These are phyloP conservation scores for Amanita exitialis DNA, from an alignment of 768 basidiomycete species.

Conservation along the genomic window DNA sequence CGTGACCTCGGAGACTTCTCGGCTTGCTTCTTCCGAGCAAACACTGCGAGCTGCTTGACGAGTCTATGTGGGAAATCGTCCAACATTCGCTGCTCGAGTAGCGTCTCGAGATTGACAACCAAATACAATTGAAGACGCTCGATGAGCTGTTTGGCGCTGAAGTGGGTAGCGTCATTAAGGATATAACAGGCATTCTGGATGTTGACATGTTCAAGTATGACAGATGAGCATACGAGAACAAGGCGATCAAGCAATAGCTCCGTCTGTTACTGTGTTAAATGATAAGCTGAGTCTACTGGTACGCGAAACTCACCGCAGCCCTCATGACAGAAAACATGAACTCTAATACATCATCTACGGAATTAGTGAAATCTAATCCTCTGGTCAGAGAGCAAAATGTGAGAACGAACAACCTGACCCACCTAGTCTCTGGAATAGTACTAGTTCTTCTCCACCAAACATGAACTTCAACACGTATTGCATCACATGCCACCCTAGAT, in stretches of 20 bases:
- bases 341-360: conserved; percentile 69
- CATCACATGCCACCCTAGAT: conserved; percentile 69
- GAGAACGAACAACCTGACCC: conserved; percentile 13
- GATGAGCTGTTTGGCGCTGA: conserved; percentile 59
- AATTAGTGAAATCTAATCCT: conserved; percentile 46
- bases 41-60: conserved; percentile 55
- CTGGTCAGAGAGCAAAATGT: background rate
- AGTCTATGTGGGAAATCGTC: conserved; percentile 62
- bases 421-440: conserved; percentile 69
- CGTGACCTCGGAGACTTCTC: conserved; percentile 60
- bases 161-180: conserved; percentile 73
- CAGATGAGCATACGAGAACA: conserved; percentile 70
- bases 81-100: conserved; percentile 74
- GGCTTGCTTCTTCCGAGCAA: conserved; percentile 47
- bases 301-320: conserved; percentile 51
- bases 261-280: conserved; percentile 36
- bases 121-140: conserved; percentile 73
- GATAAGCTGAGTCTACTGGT: background rate
- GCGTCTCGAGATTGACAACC: conserved; percentile 72
- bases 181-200: conserved; percentile 72
- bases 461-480: conserved; percentile 65
- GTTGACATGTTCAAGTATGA: conserved; percentile 58
- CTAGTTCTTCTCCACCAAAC: conserved; percentile 59
- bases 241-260: conserved; percentile 85
- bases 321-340: conserved; percentile 84